A percentile compares a stretch with the other conserved stretches of the same genome.
phyloP scores from a whole-genome alignment of 768 basidiomycete genomes.

The Phallus indusiatus region DNA sequence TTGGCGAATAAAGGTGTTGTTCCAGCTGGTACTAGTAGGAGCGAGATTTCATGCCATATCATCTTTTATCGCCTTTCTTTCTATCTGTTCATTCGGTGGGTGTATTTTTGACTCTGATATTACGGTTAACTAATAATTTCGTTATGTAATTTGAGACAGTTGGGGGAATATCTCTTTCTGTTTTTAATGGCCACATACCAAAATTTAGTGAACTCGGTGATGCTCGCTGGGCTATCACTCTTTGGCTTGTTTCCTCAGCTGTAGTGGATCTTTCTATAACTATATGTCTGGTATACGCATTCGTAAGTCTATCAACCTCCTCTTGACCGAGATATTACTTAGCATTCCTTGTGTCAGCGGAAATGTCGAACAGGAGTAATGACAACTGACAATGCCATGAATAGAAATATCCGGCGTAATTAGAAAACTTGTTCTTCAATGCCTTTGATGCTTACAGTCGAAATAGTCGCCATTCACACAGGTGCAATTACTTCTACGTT shows the following conservation, averaged over 20 bases:
- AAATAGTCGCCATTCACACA: constrained; percentile 22
- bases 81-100: constrained; percentile 10
- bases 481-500: constrained; percentile 29
- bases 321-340: neutral
- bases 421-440: neutral
- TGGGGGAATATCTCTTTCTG: constrained; percentile 26
- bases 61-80: constrained; percentile 8
- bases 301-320: constrained; percentile 24
- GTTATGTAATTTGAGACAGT: constrained; percentile 13
- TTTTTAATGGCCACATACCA: constrained; percentile 22
- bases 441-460: neutral
- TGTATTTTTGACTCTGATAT: neutral
- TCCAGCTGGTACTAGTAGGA: constrained; percentile 13
- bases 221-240: constrained; percentile 24
- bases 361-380: constrained; percentile 26
- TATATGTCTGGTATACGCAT: constrained; percentile 27
- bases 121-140: neutral
- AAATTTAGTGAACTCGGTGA: constrained; percentile 25
- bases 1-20: constrained; percentile 22
- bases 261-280: constrained; percentile 41
- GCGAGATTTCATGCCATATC: constrained; percentile 9
- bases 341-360: constrained; percentile 19
- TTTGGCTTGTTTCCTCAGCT: constrained; percentile 39
- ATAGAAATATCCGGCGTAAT: constrained; percentile 27
- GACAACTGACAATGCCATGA: constrained; percentile 28